A percentile compares a stretch with the other conserved stretches of the same genome.
Evolutionary conservation across 2,329 filamentous ascomycete genomes (phyloP).

Genomic region (Biscogniauxia marginata): DNA sequence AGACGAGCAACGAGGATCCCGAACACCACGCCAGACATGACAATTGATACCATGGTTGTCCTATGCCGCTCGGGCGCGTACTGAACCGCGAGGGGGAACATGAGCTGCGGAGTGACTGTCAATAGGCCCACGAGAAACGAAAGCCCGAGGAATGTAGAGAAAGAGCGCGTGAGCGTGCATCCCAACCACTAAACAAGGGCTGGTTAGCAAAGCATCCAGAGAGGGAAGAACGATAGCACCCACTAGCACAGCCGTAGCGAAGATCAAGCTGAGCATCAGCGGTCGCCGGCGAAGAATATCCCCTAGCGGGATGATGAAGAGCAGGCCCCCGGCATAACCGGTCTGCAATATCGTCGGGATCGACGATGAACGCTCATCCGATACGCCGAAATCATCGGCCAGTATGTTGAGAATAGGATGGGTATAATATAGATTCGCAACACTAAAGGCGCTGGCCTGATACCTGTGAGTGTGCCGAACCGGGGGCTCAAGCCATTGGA

Average conservation of each 20-base stretch:
- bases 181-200: constrained; percentile 56
- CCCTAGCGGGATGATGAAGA: constrained; percentile 74
- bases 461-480: not conserved
- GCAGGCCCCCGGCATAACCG: constrained; percentile 71
- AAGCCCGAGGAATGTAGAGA: constrained; percentile 64
- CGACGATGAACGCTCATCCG: constrained; percentile 63
- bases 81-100: constrained; percentile 79
- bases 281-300: constrained; percentile 67
- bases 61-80: constrained; percentile 68
- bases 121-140: constrained; percentile 74
- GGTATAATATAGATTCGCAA: constrained; percentile 80
- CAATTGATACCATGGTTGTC: constrained; percentile 68
- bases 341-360: constrained; percentile 78
- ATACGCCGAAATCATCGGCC: constrained; percentile 67
- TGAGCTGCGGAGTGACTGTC: constrained; percentile 75
- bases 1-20: constrained; percentile 75
- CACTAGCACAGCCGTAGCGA: constrained; percentile 67
- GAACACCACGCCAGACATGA: constrained; percentile 72
- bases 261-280: constrained; percentile 66
- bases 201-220: not conserved
- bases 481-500: too few species aligned
- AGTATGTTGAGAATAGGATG: constrained; percentile 78
- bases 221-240: constrained; percentile 25
- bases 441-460: constrained; percentile 62
- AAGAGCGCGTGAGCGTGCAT: constrained; percentile 65